Conservation (phyloP, 148 eudicot species). For the Rhododendron simsii region DNA sequence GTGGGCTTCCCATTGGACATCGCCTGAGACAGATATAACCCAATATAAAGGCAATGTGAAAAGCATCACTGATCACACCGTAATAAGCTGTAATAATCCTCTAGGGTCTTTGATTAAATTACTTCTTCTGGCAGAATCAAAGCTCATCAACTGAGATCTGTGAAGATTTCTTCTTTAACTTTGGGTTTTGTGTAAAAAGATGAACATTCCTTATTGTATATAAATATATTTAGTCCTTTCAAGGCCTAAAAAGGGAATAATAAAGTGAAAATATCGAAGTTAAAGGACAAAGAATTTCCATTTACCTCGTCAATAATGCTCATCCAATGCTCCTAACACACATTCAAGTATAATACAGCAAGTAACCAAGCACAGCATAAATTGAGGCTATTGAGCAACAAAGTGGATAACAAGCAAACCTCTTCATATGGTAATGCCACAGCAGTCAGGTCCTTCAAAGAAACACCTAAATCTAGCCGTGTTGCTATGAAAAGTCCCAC, state of each 20-base stretch:
- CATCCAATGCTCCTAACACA: neutral
- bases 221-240: neutral
- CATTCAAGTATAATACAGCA: neutral
- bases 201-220: neutral
- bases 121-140: neutral
- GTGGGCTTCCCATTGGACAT: constrained; percentile 96
- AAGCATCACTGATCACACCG: neutral
- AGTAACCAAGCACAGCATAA: neutral
- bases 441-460: constrained; percentile 80
- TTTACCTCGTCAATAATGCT: neutral
- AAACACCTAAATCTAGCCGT: constrained; percentile 79
- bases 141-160: neutral
- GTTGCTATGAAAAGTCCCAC: constrained; percentile 63
- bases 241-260: neutral
- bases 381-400: neutral
- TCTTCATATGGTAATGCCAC: constrained; percentile 80
- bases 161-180: neutral
- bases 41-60: neutral
- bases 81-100: neutral
- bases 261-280: neutral
- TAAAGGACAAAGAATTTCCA: neutral
- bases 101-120: neutral
- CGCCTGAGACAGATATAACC: constrained; percentile 38
- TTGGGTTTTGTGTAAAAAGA: neutral
- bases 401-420: constrained; percentile 35